A percentile compares a stretch with the other conserved stretches of the same genome.
Evolutionary conservation across 371 early-diverging fungal species (phyloP).

Genomic region (Mucor racemosus): DNA sequence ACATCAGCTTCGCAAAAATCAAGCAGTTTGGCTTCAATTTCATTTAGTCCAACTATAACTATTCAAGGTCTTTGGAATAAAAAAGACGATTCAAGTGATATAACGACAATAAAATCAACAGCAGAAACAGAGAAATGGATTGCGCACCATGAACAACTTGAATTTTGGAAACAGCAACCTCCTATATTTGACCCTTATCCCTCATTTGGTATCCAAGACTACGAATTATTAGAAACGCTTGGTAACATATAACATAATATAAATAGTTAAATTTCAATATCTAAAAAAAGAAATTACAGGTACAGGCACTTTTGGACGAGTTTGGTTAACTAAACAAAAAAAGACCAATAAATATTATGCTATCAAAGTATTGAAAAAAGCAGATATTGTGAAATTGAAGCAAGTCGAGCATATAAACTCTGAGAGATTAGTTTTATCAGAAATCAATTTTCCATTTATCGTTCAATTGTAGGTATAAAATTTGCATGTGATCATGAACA

Average conservation of each 20-base stretch:
- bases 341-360: conserved; percentile 78
- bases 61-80: conserved; percentile 31
- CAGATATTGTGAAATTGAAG: conserved; percentile 82
- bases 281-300: conserved; percentile 30
- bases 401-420: conserved; percentile 80
- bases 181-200: conserved; percentile 41
- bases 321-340: conserved; percentile 54
- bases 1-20: conserved; percentile 17
- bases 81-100: conserved; percentile 33
- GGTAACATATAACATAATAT: conserved; percentile 38
- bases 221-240: conserved; percentile 68
- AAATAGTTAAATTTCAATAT: neutral
- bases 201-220: conserved; percentile 46
- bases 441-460: conserved; percentile 79
- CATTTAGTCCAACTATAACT: conserved; percentile 45
- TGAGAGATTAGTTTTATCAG: conserved; percentile 78
- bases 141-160: conserved; percentile 36
- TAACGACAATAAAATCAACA: conserved; percentile 14
- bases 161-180: conserved; percentile 41
- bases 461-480: conserved; percentile 70
- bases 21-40: conserved; percentile 26
- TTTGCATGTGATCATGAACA: conserved; percentile 1
- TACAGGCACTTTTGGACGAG: conserved; percentile 66
- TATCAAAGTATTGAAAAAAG: conserved; percentile 91
- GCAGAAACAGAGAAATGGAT: conserved; percentile 24